Percentiles rank a stretch among this genome's conserved stretches.
phyloP scores from a whole-genome alignment of 352 stramenopile species.

The Phytophthora pinifolia region DNA sequence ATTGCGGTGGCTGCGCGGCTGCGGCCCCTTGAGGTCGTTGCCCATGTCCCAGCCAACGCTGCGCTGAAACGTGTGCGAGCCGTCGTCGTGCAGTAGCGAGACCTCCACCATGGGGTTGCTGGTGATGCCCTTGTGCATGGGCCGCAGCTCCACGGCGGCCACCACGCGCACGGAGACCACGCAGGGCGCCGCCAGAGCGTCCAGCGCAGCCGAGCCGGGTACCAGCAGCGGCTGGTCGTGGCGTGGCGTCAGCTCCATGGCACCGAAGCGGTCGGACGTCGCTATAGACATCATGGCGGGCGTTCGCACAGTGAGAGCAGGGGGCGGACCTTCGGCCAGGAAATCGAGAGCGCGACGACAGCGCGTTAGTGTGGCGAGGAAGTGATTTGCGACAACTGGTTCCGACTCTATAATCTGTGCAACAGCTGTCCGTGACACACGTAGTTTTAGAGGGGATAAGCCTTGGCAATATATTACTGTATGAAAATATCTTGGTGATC shows the following conservation, averaged over 20 bases:
- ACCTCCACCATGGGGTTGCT: slow-evolving; percentile 75
- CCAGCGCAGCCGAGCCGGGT: slow-evolving; percentile 52
- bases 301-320: slow-evolving; percentile 12
- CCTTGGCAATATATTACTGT: neutral
- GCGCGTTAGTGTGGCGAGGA: slow-evolving; percentile 12
- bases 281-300: slow-evolving; percentile 29
- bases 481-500: too few species aligned
- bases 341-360: slow-evolving; percentile 11
- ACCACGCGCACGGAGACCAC: slow-evolving; percentile 64
- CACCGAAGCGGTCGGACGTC: slow-evolving; percentile 33
- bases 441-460: slow-evolving; percentile 11
- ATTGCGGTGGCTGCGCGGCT: slow-evolving; percentile 12
- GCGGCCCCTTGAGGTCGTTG: slow-evolving; percentile 42
- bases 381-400: slow-evolving; percentile 10
- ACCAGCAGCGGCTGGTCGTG: slow-evolving; percentile 62
- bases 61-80: slow-evolving; percentile 24
- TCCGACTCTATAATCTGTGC: slow-evolving; percentile 14
- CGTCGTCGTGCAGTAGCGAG: slow-evolving; percentile 64
- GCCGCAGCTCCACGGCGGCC: slow-evolving; percentile 51
- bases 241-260: slow-evolving; percentile 57
- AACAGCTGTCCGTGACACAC: neutral
- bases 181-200: slow-evolving; percentile 59
- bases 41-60: slow-evolving; percentile 46
- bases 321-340: slow-evolving; percentile 21
- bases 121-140: slow-evolving; percentile 69